Evolutionary conservation across 306 rosid species (phyloP).

Genomic region (Casuarina cunninghamiana): DNA sequence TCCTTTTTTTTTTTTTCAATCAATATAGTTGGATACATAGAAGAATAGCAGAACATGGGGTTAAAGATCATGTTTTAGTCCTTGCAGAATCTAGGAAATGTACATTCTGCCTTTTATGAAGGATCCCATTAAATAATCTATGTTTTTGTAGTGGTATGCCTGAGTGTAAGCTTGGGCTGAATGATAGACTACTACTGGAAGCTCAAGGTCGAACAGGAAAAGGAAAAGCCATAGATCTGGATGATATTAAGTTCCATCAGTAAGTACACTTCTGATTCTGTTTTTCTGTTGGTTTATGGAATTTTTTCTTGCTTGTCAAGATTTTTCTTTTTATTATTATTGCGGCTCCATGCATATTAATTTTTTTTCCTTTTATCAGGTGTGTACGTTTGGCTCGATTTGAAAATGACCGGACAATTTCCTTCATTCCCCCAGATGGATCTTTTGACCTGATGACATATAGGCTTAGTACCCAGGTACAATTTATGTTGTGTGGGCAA

Average conservation of each 20-base stretch:
- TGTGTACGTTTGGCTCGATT: slow-evolving; percentile 99
- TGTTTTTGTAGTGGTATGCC: slow-evolving; percentile 92
- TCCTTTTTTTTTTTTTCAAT: no score
- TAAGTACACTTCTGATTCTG: slow-evolving; percentile 47
- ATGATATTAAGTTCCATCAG: slow-evolving; percentile 99
- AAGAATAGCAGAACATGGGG: no score
- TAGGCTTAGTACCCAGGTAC: slow-evolving; percentile 94
- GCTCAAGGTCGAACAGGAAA: slow-evolving; percentile 96
- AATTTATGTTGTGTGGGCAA: background rate
- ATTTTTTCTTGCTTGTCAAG: background rate
- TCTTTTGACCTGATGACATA: slow-evolving; percentile 98
- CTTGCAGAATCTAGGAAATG: background rate
- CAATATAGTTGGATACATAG: no score
- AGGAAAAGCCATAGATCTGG: slow-evolving; percentile 97
- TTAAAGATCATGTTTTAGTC: background rate
- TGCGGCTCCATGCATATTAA: background rate
- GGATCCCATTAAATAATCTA: background rate
- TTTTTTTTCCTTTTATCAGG: slow-evolving; percentile 46
- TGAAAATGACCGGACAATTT: slow-evolving; percentile 97
- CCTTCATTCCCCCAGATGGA: slow-evolving; percentile 98
- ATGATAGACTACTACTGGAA: slow-evolving; percentile 86
- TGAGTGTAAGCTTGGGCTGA: slow-evolving; percentile 95
- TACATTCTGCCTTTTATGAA: background rate
- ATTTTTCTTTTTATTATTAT: background rate
- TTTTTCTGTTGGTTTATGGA: background rate